Evolutionary conservation across 345 rosid genomes (phyloP), one percentile per base, ranked within the genome.

Genomic region (Ceriops zippeliana): DNA sequence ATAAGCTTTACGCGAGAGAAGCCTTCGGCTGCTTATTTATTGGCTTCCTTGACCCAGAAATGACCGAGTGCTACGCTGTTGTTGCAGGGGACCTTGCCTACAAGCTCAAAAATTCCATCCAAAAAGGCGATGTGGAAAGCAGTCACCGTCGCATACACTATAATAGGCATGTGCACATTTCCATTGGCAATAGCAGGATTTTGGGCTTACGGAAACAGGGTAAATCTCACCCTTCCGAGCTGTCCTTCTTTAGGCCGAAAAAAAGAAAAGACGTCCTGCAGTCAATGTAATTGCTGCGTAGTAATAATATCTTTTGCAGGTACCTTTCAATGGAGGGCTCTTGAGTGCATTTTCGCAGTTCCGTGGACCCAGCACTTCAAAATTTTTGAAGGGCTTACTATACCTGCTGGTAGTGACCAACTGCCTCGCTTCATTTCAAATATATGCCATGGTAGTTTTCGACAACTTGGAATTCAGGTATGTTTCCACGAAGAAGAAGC

Each of bases 151-250:
- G 73, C 92, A 5, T 87, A 83, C 63, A 2, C 65, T 3, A 16
- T 83, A 2, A 79, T 84, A 32, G 79, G 81, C 30, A 42, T 71
- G 6, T 79, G 80, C 27, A 22, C 70, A 1, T 85, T 63, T 65
- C 78, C 83, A 10, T 58, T 84, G 0, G 83, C 88, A 15, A 72
- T 84, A 11, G 78, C 47, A 27, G 87, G 86, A 34, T 87, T 79
- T 61, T 84, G 90, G 92, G 88, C 81, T 35, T 80, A 79, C 5
- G 92, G 92, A 52, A 76, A 73, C 67, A 46, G 73, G 76, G 91
- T 87, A 73, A 60, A 19, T 30, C 49, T 3, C 49, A 7, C 16
- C 28, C 31, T 17, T 11, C 61, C 37, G 46, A 11, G 7, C 51
- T 62, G 9, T 26, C 37, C 10, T 27, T 13, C 17, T 13, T 26